Evolutionary conservation across 176 grass and related monocot genomes (phyloP), one percentile per base, ranked within the genome.

Genomic region (Triticum monococcum): DNA sequence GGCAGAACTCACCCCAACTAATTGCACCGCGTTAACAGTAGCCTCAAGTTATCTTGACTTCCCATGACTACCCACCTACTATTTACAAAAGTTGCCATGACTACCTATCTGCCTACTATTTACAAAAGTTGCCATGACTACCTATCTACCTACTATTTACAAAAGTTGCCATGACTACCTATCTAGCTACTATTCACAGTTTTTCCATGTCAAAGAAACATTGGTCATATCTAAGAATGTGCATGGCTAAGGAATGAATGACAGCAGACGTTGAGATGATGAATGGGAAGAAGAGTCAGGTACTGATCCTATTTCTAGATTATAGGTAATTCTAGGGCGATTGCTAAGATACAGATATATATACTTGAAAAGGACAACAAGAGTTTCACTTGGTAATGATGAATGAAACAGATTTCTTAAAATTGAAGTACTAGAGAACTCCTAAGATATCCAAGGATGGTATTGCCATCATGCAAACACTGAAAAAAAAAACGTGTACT

Each of bases 381-480:
- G 66, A 69, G 5, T 14, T 69, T 35, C 46, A 50, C 13, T 50
- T 50, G 0, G 46, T 50, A 50, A 50, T 50, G 13, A 50, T 17
- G 32, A 32, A 48, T 17, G 32, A 41, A 59, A 8, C 20, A 60
- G 22, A 79, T 78, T 18, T 77, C 46, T 41, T 7, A 81, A 46
- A 45, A 13, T 36, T 5, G 20, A 25, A 80, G 77, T 35, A 46
- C 16, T 52, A 18, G 72, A 31, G 48, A 5, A 20, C 13, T 52
- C 25, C 24, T 50, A 28, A 75, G 41, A 75, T 52, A 20, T 30
- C 25, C 30, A 76, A 17, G 18, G 14, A 54, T 52, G 43, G 28
- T 50, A 30, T 5, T 50, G 43, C 23, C 43, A 30, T 43, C 24
- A 66, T 64, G 82, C 78, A 88, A 88, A 67, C 9, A 25, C 54